Base-by-base conservation (phyloP, 139 green algal species). In the Coelastrella sp. region DNA sequence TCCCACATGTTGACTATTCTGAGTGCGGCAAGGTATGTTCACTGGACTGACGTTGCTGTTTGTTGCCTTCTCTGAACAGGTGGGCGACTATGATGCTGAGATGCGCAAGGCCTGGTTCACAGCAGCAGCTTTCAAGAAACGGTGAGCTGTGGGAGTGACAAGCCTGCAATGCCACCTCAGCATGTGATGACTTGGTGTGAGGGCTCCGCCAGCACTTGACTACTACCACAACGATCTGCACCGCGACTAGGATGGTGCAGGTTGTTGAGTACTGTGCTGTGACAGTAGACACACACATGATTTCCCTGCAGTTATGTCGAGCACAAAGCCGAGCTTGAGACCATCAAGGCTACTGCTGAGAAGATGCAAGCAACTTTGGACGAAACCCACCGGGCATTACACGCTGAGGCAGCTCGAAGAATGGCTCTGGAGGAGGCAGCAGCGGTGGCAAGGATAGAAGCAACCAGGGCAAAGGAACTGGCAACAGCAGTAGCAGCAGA, bases 21-120 rank as follows among this genome's bases (percentile, higher is more conserved):
- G 32, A 47, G 32, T 47, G 32, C 32, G 32, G 32, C 32, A 47
- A 47, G 32, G 32, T 47, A 47, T 47, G 32, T 47, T 47, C 32
- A 47, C 32, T 47, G 32, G 32, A 47, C 32, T 47, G 32, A 47
- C 32, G 32, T 47, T 47, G 32, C 32, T 47, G 32, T 47, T 47
- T 47, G 32, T 47, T 47, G 32, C 32, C 32, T 47, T 47, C 32
- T 47, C 32, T 47, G 32, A 47, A 47, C 83, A 88, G 83, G 83
- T 80, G 4, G 60, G 64, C n/a, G 87, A 87, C 19, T 87, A 80
- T 8, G 93, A 95, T 64, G 90, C 92, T 61, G 85, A 94, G 92
- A 88, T 96, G 91, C 87, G 93, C 56, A 93, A 95, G 86, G 94
- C 94, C 5, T 96, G 92, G 94, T 92, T 94, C 88, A 91, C 92